These are phyloP conservation scores for Xylaria sp. DNA, from an alignment of 2,329 filamentous ascomycete genomes.

Conservation along the genomic window DNA sequence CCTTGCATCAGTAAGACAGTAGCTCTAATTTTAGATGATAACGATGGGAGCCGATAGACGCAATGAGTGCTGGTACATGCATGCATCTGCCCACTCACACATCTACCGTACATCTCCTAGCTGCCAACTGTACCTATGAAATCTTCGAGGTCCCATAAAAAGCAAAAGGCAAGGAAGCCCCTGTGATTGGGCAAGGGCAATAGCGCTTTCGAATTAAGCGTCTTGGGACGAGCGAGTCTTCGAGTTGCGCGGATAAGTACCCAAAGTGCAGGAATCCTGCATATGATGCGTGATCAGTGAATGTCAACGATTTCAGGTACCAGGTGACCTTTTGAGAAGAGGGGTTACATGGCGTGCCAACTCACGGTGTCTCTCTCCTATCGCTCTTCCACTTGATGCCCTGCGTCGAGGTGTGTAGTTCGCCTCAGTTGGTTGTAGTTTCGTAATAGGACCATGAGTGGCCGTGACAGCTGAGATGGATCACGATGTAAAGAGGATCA, in stretches of 20 bases:
- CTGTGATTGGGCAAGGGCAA: neutral
- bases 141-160: neutral
- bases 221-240: neutral
- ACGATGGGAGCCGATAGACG: neutral
- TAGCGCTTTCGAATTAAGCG: neutral
- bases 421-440: neutral
- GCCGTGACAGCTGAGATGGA: neutral
- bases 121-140: neutral
- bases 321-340: neutral
- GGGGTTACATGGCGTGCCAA: neutral
- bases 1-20: no score
- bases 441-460: neutral
- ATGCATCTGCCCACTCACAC: neutral
- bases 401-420: no score
- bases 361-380: neutral
- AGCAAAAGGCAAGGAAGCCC: neutral
- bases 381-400: neutral
- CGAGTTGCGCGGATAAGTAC: neutral
- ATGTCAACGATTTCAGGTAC: neutral
- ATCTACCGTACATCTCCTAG: neutral
- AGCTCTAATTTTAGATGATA: no score
- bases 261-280: neutral
- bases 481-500: neutral
- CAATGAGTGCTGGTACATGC: neutral
- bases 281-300: neutral